These are phyloP conservation scores for Thalassiosira delicatula DNA, from an alignment of 352 stramenopile species.

Conservation along the genomic window DNA sequence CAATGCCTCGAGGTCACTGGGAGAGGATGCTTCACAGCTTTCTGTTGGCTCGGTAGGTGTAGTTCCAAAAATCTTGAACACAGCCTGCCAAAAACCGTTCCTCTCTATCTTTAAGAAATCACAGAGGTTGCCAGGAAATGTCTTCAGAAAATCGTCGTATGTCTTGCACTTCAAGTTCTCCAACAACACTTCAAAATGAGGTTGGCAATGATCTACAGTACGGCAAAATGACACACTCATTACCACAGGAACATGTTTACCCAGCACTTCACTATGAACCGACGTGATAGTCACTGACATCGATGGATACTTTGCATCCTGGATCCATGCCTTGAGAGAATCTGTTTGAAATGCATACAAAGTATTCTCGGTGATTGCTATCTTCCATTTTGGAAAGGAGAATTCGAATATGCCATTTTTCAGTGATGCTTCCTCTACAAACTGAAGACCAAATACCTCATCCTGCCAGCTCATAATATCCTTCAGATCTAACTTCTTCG, in stretches of 20 bases:
- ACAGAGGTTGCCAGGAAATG: slow-evolving; percentile 27
- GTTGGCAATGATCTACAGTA: neutral
- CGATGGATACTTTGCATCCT: neutral
- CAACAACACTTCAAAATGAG: neutral
- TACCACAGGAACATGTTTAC: slow-evolving; percentile 5
- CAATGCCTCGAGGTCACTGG: neutral
- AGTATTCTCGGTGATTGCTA: neutral
- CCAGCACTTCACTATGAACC: neutral
- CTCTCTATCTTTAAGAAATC: slow-evolving; percentile 13
- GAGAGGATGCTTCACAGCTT: too few species aligned
- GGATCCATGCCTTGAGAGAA: slow-evolving; percentile 12
- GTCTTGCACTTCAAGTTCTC: neutral
- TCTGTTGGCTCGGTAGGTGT: neutral
- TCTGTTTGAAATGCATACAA: slow-evolving; percentile 31
- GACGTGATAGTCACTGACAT: too few species aligned
- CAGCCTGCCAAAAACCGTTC: neutral
- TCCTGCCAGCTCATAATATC: neutral
- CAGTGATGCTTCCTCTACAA: too few species aligned
- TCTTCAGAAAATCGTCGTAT: slow-evolving; percentile 13
- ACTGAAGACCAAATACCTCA: too few species aligned
- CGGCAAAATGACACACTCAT: slow-evolving; percentile 1
- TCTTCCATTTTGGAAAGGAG: slow-evolving; percentile 13
- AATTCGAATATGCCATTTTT: too few species aligned
- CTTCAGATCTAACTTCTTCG: neutral
- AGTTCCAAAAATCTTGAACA: slow-evolving; percentile 1